A percentile compares a stretch with the other conserved stretches of the same genome.
Evolutionary conservation across 208 protist species (phyloP).

Genomic region (Acanthamoeba healyi): DNA sequence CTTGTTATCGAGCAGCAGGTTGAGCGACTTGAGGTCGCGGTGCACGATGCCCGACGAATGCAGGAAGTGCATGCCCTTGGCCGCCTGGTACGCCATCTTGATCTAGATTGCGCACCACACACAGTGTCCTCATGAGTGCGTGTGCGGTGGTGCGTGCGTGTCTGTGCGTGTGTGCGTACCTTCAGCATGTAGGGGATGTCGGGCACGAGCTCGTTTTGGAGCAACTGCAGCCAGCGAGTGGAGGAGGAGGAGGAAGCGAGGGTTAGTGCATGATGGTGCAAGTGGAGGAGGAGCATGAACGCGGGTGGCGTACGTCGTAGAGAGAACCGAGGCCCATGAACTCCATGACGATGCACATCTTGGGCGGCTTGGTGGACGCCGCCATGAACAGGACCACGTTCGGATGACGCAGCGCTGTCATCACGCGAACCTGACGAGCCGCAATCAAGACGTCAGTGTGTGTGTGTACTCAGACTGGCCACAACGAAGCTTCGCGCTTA

Average conservation of each 20-base stretch:
- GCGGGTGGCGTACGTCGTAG: neutral
- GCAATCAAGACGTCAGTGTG: too few species aligned
- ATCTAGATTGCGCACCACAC: too few species aligned
- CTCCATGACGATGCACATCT: constrained; percentile 48
- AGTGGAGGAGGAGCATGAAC: neutral
- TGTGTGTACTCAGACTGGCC: too few species aligned
- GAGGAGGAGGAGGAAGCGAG: neutral
- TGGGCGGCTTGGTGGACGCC: neutral
- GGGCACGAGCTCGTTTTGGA: constrained; percentile 59
- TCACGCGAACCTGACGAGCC: neutral
- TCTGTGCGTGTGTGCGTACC: too few species aligned
- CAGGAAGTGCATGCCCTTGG: constrained; percentile 59
- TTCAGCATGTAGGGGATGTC: constrained; percentile 43
- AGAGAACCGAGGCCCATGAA: constrained; percentile 41
- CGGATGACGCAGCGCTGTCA: neutral
- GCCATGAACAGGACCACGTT: constrained; percentile 66
- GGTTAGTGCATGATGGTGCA: neutral
- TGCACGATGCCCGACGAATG: constrained; percentile 58
- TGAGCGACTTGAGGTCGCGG: constrained; percentile 66
- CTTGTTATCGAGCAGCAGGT: constrained; percentile 66
- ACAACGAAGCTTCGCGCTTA: neutral
- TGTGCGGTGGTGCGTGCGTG: too few species aligned
- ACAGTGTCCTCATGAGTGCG: neutral
- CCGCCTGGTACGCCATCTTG: constrained; percentile 59
- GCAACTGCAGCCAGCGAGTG: neutral